Conservation (phyloP, 768 basidiomycete genomes). For the Suillus tomentosus region DNA sequence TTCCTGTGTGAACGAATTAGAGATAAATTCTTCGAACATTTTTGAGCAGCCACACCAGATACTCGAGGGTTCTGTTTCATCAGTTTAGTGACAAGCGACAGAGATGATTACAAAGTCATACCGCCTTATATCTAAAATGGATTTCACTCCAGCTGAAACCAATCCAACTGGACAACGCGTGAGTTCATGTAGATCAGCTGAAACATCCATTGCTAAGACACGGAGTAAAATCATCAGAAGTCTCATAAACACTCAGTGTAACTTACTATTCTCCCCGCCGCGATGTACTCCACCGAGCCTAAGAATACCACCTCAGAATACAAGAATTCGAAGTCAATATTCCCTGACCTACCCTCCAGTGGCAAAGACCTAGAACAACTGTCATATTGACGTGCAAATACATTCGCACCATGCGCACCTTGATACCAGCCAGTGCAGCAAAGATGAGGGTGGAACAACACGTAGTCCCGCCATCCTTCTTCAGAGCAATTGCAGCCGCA, state of each 20-base stretch:
- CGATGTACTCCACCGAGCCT: constrained; percentile 87
- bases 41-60: constrained; percentile 53
- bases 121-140: constrained; percentile 91
- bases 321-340: not conserved
- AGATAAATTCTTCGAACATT: constrained; percentile 1
- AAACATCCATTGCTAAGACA: constrained; percentile 86
- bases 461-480: constrained; percentile 79
- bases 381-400: constrained; percentile 14
- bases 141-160: constrained; percentile 92
- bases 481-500: constrained; percentile 67
- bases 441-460: constrained; percentile 76
- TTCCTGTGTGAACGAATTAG: constrained; percentile 56
- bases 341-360: constrained; percentile 79
- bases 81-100: constrained; percentile 9
- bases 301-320: constrained; percentile 14
- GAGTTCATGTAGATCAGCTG: constrained; percentile 91
- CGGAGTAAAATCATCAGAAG: constrained; percentile 9
- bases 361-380: constrained; percentile 65
- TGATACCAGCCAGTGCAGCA: constrained; percentile 83
- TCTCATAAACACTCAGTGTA: not conserved
- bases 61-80: constrained; percentile 70
- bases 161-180: constrained; percentile 88
- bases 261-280: constrained; percentile 66
- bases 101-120: constrained; percentile 26
- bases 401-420: constrained; percentile 41